These are phyloP conservation scores for Zygotorulaspora chibaensis DNA, from an alignment of 805 yeast genomes.

Conservation along the genomic window DNA sequence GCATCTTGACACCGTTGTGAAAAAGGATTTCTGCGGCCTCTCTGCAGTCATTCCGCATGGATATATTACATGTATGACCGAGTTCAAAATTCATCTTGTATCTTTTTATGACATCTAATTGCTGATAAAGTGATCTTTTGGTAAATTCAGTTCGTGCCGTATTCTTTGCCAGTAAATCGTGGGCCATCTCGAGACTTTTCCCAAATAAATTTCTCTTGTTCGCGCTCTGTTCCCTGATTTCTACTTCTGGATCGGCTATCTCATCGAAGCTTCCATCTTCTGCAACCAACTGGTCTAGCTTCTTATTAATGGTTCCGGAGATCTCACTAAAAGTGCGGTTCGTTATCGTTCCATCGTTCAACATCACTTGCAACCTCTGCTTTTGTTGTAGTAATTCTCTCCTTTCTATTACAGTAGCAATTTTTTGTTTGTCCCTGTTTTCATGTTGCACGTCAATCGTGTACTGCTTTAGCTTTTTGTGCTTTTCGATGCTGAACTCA, in stretches of 20 bases:
- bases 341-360: slow-evolving; percentile 15
- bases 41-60: slow-evolving; percentile 12
- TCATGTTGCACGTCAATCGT: slow-evolving; percentile 19
- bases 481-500: slow-evolving; percentile 14
- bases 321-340: slow-evolving; percentile 7
- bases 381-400: slow-evolving; percentile 17
- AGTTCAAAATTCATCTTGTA: slow-evolving; percentile 20
- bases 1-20: slow-evolving; percentile 31
- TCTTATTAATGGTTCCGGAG: slow-evolving; percentile 13
- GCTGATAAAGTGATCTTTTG: slow-evolving; percentile 16
- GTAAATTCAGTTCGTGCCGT: slow-evolving; percentile 19
- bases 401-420: slow-evolving; percentile 16
- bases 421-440: slow-evolving; percentile 14
- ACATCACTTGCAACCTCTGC: slow-evolving; percentile 13
- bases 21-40: slow-evolving; percentile 27
- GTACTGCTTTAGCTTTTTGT: slow-evolving; percentile 17
- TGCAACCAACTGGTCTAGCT: slow-evolving; percentile 13
- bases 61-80: slow-evolving; percentile 10
- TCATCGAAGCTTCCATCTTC: background rate
- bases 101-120: slow-evolving; percentile 15
- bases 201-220: slow-evolving; percentile 12
- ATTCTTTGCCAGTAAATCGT: slow-evolving; percentile 16
- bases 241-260: background rate
- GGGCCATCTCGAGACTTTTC: slow-evolving; percentile 23
- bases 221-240: background rate